Base-by-base conservation (phyloP, 805 yeast species). In the Suhomyces canberraensis region DNA sequence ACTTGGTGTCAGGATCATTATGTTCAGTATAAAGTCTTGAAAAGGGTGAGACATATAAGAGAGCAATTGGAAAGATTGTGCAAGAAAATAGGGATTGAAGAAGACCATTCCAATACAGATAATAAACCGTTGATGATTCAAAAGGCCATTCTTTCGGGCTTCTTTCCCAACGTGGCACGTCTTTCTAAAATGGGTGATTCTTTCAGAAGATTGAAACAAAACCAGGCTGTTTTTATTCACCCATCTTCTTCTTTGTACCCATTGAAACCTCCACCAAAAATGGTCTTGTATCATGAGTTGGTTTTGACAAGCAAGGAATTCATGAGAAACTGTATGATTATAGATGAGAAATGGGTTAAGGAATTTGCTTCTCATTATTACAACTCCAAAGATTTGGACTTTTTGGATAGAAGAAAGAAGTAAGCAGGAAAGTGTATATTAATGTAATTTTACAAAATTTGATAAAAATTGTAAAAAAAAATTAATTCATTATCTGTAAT, bases 1-100 rank as follows among this genome's bases (percentile, higher is more conserved):
- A 74, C 76, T 32, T 91, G 97, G 97, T 90, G 97, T 51, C 74
- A 71, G 42, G 96, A 89, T 48, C 82, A 86, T 51, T 87, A 77
- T 51, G 53, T 91, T 2, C 96, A 90, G 51, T 81, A 78, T 57
- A 76, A 84, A 47, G 76, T 93, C 0, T 60, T 91, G 58, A 67
- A 64, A 31, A 63, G 95, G 35, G 89, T 81, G 0, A 64, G 76
- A 37, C 87, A 83, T 34, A 80, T 90, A 2, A 64, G 91, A 22
- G 73, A 74, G 21, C 98, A 91, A 52, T 55, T 91, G 19, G 72
- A 69, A 29, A 59, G 71, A 13, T 64, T 88, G 16, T 81, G 93
- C 51, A 69, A 66, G 3, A 69, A 77, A 29, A 71, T 71, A 16
- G 76, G 78, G 2, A 61, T 78, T 13, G 47, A 57, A 9, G 46